These are phyloP conservation scores for Lactarius hatsudake DNA, from an alignment of 768 basidiomycete species.

Conservation along the genomic window DNA sequence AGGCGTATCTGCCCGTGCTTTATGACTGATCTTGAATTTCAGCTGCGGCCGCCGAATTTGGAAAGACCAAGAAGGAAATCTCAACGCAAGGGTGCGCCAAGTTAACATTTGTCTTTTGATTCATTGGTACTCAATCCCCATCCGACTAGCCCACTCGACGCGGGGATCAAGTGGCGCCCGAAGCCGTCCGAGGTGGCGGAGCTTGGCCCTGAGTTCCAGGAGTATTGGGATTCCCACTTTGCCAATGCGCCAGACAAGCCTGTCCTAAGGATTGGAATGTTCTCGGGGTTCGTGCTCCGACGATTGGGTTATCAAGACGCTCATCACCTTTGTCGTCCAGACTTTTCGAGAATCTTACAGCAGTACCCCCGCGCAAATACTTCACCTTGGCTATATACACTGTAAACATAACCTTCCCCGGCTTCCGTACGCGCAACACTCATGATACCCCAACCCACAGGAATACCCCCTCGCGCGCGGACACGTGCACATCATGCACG, in stretches of 20 bases:
- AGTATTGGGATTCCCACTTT: constrained; percentile 30
- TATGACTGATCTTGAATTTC: not conserved
- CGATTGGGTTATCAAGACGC: not conserved
- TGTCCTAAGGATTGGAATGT: constrained; percentile 20
- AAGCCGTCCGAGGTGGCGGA: constrained; percentile 27
- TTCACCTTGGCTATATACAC: constrained; percentile 21
- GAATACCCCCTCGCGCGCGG: constrained; percentile 29
- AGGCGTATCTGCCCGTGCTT: not conserved
- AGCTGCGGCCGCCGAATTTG: constrained; percentile 39
- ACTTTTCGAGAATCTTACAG: not conserved
- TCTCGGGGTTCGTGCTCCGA: constrained; percentile 22
- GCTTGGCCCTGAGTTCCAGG: constrained; percentile 31
- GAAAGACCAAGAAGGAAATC: constrained; percentile 42
- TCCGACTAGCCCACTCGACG: constrained; percentile 27
- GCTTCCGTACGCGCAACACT: not conserved
- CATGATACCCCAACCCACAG: not conserved
- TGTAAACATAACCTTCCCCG: not conserved
- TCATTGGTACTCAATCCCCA: not conserved
- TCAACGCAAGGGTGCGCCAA: constrained; percentile 56
- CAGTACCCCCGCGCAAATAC: constrained; percentile 27
- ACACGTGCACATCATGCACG: constrained; percentile 29
- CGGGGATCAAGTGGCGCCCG: constrained; percentile 31
- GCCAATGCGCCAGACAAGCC: constrained; percentile 31
- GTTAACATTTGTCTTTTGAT: not conserved
- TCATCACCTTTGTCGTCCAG: not conserved